Base-by-base conservation (phyloP, 352 stramenopile species). In the Phytopythium delawarense region DNA sequence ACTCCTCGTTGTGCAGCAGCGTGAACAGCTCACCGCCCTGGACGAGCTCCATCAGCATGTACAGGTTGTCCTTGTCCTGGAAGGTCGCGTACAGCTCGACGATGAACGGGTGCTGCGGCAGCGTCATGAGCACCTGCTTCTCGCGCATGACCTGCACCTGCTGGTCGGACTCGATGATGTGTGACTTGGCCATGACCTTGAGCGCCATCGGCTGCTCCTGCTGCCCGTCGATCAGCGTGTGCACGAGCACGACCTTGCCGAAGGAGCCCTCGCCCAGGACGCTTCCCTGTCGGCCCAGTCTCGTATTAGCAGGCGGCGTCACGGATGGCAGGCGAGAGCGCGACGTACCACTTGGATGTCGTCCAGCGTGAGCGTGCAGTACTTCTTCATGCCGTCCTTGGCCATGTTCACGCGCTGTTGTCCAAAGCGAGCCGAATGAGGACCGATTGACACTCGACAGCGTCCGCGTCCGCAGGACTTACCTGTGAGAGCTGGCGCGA, bases 241-340 rank as follows among this genome's bases (percentile, higher is more conserved):
- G 85, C 0, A 98, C 92, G 48, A 99, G 84, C 66, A 95, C 94
- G 4, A 99, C 96, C 63, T 97, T 96, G 35, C 96, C 96, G 72
- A 98, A 99, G 1, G 96, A 98, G 12, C 96, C 96, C 69, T 98
- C 91, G 57, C 96, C 96, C 4, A 99, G 73, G 7, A 98, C 94
- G 25, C 87, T 79, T 34, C 89, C 82, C 82, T 89, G 48, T 23
- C 35, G 15, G 32, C 9, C 46, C 25, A 3, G 25, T 30, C 25
- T 30, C 25, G 25, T 9, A 50, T n/a, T 49, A 28, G 32, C 20
- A 30, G 25, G 25, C 25, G 25, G 25, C 25, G 25, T 30, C 25
- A 30, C 25, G 3, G 25, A 30, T 30, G 25, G 37, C 23, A 61
- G 11, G 5, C 23, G 37, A 42, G 25, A 30, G 21, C 18, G 20